Percentiles rank a stretch among this genome's conserved stretches.
Evolutionary conservation across 257 asterid species (phyloP).

Genomic region (Asclepias syriaca): DNA sequence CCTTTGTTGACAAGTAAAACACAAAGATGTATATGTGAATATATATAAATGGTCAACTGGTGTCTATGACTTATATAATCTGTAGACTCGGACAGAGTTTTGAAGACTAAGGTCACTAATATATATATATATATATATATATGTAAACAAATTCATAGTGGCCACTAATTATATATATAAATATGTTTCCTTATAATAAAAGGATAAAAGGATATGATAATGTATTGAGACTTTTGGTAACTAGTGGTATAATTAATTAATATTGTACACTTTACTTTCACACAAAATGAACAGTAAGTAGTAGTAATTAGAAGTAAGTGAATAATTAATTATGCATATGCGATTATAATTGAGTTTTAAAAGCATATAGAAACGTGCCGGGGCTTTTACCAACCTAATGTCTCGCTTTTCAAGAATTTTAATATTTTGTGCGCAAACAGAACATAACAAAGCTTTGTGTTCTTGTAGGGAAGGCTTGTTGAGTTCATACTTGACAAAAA

Average conservation of each 20-base stretch:
- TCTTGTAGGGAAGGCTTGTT: slow-evolving; percentile 24
- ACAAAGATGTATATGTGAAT: neutral
- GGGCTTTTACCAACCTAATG: slow-evolving; percentile 28
- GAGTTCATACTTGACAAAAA: slow-evolving; percentile 26
- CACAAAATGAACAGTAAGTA: neutral
- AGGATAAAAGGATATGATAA: neutral
- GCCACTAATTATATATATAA: neutral
- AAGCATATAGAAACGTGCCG: neutral
- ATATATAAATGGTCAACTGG: slow-evolving; percentile 18
- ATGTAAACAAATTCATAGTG: slow-evolving; percentile 4
- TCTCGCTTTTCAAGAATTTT: slow-evolving; percentile 13
- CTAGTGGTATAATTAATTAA: neutral
- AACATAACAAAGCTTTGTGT: slow-evolving; percentile 11
- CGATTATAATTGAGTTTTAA: slow-evolving; percentile 1
- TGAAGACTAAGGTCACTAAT: slow-evolving; percentile 14
- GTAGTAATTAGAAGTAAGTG: too few species aligned
- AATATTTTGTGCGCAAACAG: slow-evolving; percentile 1
- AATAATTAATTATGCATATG: neutral
- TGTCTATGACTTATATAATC: slow-evolving; percentile 12
- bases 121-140: neutral
- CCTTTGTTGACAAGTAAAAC: slow-evolving; percentile 26
- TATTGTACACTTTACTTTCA: too few species aligned
- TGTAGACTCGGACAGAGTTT: slow-evolving; percentile 7
- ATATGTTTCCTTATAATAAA: too few species aligned
- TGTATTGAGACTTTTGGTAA: neutral